phyloP scores from a whole-genome alignment of 352 stramenopile species.

The Globisporangium takayamanum region DNA sequence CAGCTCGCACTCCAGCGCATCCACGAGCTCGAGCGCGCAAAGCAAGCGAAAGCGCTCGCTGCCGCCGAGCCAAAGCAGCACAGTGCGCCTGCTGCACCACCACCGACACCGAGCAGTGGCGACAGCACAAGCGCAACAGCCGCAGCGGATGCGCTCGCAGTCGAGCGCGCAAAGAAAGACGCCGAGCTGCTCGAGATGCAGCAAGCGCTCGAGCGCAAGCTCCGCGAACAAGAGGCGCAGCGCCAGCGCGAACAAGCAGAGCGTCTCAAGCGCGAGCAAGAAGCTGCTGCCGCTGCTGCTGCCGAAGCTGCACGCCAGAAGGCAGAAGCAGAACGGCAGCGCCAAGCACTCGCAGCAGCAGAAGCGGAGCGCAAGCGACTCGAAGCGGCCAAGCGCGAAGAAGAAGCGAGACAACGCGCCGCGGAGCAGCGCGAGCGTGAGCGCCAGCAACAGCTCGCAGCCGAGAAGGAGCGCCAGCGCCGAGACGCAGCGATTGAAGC shows the following conservation, averaged over 20 bases:
- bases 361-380: constrained; percentile 34
- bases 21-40: constrained; percentile 34
- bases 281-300: constrained; percentile 10
- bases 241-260: constrained; percentile 5
- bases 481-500: constrained; percentile 43
- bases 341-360: constrained; percentile 17
- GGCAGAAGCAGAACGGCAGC: constrained; percentile 19
- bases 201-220: constrained; percentile 9
- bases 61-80: constrained; percentile 28
- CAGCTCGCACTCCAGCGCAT: constrained; percentile 46
- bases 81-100: not conserved
- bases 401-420: constrained; percentile 30
- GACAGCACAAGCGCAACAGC: constrained; percentile 16
- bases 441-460: constrained; percentile 36
- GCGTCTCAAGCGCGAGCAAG: constrained; percentile 21
- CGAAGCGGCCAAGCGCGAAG: constrained; percentile 21
- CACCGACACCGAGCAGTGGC: constrained; percentile 1
- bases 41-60: constrained; percentile 35
- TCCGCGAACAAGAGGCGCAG: constrained; percentile 12
- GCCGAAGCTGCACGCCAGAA: constrained; percentile 10
- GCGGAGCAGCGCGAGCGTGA: constrained; percentile 34
- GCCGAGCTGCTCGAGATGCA: constrained; percentile 14
- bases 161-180: constrained; percentile 26
- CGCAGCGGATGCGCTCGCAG: constrained; percentile 14
- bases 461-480: constrained; percentile 29